Evolutionary conservation across 352 stramenopile genomes (phyloP).

Genomic region (Phytophthora meadii): DNA sequence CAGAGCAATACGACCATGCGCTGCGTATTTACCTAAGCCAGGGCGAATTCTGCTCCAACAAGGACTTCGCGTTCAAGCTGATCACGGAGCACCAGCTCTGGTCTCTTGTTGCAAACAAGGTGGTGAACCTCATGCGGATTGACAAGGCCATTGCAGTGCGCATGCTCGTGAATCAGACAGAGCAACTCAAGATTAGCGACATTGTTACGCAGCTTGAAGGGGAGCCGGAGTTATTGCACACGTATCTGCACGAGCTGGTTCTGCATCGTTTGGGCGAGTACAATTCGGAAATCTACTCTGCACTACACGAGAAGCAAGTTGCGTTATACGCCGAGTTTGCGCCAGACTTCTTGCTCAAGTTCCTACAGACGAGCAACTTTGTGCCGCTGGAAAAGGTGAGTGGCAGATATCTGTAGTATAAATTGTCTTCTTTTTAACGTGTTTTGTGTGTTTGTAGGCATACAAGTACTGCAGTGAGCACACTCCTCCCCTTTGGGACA

Average conservation of each 20-base stretch:
- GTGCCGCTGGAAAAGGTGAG: constrained; percentile 83
- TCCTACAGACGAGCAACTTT: constrained; percentile 84
- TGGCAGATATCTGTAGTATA: neutral
- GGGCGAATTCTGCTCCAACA: constrained; percentile 85
- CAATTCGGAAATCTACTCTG: constrained; percentile 78
- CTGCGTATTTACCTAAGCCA: constrained; percentile 88
- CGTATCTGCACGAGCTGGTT: constrained; percentile 83
- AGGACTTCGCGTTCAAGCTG: constrained; percentile 86
- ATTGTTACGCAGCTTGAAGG: constrained; percentile 79
- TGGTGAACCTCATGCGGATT: constrained; percentile 81
- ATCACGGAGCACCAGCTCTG: constrained; percentile 86
- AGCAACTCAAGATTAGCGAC: constrained; percentile 80
- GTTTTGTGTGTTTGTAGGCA: constrained; percentile 40
- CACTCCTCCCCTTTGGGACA: constrained; percentile 76
- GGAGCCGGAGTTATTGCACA: constrained; percentile 67
- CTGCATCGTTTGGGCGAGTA: constrained; percentile 75
- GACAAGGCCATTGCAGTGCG: constrained; percentile 71
- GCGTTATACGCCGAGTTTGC: constrained; percentile 76
- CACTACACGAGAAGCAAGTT: constrained; percentile 80
- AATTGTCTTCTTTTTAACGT: constrained; percentile 1
- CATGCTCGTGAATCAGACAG: constrained; percentile 84
- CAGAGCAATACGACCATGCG: constrained; percentile 83
- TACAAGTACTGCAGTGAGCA: constrained; percentile 84
- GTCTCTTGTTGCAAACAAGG: constrained; percentile 80
- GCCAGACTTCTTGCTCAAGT: constrained; percentile 70